Percentiles rank a stretch among this genome's conserved stretches.
Conservation (phyloP, 169 alveolate genomes). For the Babesia ovata region DNA sequence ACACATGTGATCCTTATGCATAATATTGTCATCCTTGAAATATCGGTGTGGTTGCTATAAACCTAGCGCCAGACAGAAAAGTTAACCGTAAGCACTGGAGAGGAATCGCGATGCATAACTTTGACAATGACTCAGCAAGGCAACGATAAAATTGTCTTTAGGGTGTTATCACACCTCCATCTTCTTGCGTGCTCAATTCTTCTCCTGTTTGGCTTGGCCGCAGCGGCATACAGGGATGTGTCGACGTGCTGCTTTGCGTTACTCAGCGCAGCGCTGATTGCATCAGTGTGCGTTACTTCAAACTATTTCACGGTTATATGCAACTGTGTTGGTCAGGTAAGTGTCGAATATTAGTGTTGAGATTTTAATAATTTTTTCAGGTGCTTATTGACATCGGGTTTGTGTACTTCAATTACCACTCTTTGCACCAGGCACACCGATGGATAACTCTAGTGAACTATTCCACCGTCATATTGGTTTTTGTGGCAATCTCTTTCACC, state of each 20-base stretch:
- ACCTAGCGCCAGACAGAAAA: too few species aligned
- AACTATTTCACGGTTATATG: background rate
- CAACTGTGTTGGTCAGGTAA: background rate
- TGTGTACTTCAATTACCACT: background rate
- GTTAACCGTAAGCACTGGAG: too few species aligned
- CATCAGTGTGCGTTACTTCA: background rate
- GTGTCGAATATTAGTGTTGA: background rate
- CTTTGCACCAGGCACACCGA: background rate
- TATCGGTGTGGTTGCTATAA: too few species aligned
- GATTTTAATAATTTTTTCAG: background rate
- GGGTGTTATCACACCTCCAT: background rate
- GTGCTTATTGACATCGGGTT: background rate
- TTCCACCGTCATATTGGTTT: background rate
- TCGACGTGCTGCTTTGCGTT: background rate
- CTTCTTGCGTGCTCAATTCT: background rate
- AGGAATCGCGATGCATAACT: background rate
- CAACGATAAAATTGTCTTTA: background rate
- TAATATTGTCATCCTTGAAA: too few species aligned
- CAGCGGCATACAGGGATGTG: background rate
- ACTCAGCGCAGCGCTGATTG: background rate
- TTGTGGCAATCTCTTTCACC: background rate
- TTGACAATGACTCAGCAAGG: background rate
- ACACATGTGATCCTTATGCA: too few species aligned
- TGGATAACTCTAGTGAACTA: background rate
- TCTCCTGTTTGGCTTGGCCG: background rate